Evolutionary conservation across 208 protist species (phyloP).

Genomic region (Trichomonas tenax): DNA sequence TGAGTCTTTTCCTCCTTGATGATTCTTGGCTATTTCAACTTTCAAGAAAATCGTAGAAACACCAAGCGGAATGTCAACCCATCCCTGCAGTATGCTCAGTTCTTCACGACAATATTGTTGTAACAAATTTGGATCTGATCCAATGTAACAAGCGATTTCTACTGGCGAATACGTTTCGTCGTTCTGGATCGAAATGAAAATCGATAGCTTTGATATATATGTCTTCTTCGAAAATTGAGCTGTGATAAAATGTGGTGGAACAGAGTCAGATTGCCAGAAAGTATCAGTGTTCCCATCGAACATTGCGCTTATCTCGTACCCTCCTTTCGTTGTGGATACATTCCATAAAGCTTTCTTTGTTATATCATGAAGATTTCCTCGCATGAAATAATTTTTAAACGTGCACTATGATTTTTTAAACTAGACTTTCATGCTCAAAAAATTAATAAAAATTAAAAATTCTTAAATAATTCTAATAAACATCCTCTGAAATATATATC

Average conservation of each 20-base stretch:
- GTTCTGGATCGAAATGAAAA: not conserved
- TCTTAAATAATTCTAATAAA: too few relatives aligned
- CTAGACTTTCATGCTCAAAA: too few relatives aligned
- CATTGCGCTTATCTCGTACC: not conserved
- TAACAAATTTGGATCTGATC: not conserved
- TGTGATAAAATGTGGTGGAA: not conserved
- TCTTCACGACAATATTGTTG: not conserved
- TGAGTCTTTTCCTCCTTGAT: not conserved
- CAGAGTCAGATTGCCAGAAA: slow-evolving; percentile 12
- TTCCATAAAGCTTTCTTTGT: not conserved
- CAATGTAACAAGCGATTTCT: not conserved
- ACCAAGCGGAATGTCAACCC: not conserved
- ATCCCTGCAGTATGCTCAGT: not conserved
- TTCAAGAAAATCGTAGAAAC: not conserved
- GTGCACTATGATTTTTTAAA: too few relatives aligned
- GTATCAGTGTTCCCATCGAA: not conserved
- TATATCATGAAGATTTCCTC: not conserved
- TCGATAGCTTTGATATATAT: not conserved
- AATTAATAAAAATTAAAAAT: too few relatives aligned
- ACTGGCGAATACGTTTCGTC: slow-evolving; percentile 1
- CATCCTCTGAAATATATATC: too few relatives aligned
- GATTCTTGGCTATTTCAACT: not conserved
- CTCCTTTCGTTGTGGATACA: not conserved
- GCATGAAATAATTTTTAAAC: not conserved
- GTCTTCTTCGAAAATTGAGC: not conserved